These are phyloP conservation scores for Aureobasidium leucospermi DNA, from an alignment of 2,329 filamentous ascomycete genomes.

Conservation along the genomic window DNA sequence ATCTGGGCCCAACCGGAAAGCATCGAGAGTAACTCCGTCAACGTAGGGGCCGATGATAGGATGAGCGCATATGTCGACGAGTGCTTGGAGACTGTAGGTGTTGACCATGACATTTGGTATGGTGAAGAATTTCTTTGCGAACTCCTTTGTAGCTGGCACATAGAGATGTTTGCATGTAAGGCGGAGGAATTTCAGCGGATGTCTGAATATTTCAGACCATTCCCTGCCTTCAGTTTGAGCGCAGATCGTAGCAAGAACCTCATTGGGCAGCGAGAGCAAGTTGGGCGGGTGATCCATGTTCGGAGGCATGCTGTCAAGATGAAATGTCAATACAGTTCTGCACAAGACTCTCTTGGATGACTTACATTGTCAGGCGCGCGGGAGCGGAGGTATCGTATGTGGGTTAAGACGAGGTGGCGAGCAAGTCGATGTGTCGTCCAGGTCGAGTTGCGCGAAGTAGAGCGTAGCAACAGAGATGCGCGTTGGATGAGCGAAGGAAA, in stretches of 20 bases:
- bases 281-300: background rate
- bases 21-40: no score
- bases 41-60: background rate
- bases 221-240: background rate
- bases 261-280: background rate
- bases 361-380: background rate
- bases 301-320: background rate
- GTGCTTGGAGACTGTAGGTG: background rate
- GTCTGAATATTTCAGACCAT: background rate
- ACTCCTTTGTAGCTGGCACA: background rate
- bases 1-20: no score
- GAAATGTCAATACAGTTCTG: background rate
- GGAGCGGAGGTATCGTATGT: background rate
- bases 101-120: background rate
- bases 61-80: background rate
- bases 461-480: background rate
- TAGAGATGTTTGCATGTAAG: background rate
- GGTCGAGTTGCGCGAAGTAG: no score
- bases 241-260: background rate
- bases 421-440: no score
- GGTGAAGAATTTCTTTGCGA: background rate
- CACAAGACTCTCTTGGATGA: background rate
- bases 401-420: no score
- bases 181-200: background rate
- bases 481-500: background rate